Base-by-base conservation (phyloP, 106 monocot genomes). In the Allium fistulosum region DNA sequence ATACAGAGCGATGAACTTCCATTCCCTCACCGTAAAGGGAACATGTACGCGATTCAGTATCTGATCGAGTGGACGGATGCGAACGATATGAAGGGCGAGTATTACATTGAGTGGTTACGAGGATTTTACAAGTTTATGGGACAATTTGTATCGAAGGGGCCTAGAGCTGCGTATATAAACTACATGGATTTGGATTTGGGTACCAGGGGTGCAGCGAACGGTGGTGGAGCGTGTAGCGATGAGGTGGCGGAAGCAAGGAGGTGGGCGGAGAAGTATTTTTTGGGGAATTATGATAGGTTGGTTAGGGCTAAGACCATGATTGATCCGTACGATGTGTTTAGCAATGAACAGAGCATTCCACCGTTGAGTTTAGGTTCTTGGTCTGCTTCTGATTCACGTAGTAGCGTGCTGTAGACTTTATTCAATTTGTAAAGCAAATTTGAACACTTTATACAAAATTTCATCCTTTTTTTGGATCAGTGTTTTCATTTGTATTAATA, bases 111-210 rank as follows among this genome's bases (percentile, higher is more conserved):
- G 10, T 90, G 83, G 85, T 8, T 90, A 0, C 26, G 75, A 0
- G 10, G 48, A 27, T 75, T 78, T 11, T 86, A 90, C n/a, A 76
- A 63, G 10, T 70, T 65, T 52, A 90, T 86, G 83, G 64, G 49
- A 7, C 28, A 50, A 0, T 55, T 82, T 14, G 86, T 86, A 48
- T 78, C 90, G 5, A 71, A 56, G 6, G 69, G 56, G 7, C 86
- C 90, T 7, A 72, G 90, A 11, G 72, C 82, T 2, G 82, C 90
- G 46, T 90, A 90, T 61, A 70, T 90, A 17, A 90, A 90, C 72
- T 90, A 86, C 55, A 11, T 85, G 73, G 90, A 90, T 57, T 46
- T 90, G n/a, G 90, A 83, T 27, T 59, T 89, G 26, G 85, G 85
- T 17, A 60, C 17, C 22, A 22, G 22, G 22, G 22, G 22, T 22